phyloP scores from a whole-genome alignment of 805 yeast species.

The Candida ovalis region DNA sequence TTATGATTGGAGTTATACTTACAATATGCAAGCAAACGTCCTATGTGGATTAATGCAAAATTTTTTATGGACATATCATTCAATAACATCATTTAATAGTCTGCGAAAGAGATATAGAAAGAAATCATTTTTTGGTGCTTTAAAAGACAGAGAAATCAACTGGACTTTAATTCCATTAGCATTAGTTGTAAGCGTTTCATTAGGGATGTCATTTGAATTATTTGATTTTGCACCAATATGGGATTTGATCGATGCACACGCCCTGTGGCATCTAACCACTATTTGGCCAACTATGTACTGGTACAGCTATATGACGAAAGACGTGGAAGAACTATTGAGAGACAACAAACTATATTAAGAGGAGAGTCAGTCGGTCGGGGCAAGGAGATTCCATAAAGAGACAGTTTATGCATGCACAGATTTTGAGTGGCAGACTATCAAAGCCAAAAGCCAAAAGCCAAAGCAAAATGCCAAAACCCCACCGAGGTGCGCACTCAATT shows the following conservation, averaged over 20 bases:
- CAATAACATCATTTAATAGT: slow-evolving; percentile 29
- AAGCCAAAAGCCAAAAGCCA: too few relatives aligned
- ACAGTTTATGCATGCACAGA: too few relatives aligned
- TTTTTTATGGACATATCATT: slow-evolving; percentile 41
- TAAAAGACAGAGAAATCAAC: slow-evolving; percentile 26
- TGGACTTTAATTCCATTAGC: slow-evolving; percentile 52
- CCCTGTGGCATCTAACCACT: slow-evolving; percentile 90
- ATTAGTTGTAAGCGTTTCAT: slow-evolving; percentile 48
- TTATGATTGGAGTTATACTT: slow-evolving; percentile 83
- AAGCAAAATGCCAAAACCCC: too few relatives aligned
- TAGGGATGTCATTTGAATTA: slow-evolving; percentile 86
- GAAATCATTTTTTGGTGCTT: slow-evolving; percentile 16
- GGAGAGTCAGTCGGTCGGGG: too few relatives aligned
- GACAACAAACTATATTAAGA: slow-evolving; percentile 24
- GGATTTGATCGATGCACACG: slow-evolving; percentile 82
- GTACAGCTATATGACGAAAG: slow-evolving; percentile 57
- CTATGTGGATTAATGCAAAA: slow-evolving; percentile 76
- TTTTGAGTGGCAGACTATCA: too few relatives aligned
- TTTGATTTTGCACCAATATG: slow-evolving; percentile 80
- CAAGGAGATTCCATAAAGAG: too few relatives aligned
- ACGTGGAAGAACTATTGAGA: slow-evolving; percentile 34
- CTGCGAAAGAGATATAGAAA: slow-evolving; percentile 13
- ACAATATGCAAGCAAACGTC: slow-evolving; percentile 90
- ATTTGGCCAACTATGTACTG: slow-evolving; percentile 74
- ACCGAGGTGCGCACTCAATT: too few relatives aligned